These are phyloP conservation scores for Diophrys appendiculata DNA, from an alignment of 73 alveolate genomes.

Conservation along the genomic window DNA sequence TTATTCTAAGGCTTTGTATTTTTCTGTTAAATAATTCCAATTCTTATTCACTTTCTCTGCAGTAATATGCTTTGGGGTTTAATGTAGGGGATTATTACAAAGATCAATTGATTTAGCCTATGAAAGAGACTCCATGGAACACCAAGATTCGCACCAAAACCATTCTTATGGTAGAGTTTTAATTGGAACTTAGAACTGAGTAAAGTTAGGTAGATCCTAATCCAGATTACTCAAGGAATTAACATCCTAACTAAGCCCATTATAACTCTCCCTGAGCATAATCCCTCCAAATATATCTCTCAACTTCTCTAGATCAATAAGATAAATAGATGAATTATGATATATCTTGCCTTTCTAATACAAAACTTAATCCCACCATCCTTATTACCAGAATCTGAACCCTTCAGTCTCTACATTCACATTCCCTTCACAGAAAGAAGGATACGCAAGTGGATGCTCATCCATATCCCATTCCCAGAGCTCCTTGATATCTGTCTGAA, in stretches of 20 bases:
- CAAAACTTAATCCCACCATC: conserved; percentile 64
- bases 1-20: not conserved
- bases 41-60: conserved; percentile 14
- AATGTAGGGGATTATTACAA: conserved; percentile 59
- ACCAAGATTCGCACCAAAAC: conserved; percentile 80
- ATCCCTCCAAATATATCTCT: conserved; percentile 44
- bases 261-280: conserved; percentile 49
- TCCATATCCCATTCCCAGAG: conserved; percentile 72
- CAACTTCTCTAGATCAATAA: conserved; percentile 53
- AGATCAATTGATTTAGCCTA: conserved; percentile 66
- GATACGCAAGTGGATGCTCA: conserved; percentile 62
- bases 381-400: conserved; percentile 71
- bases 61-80: conserved; percentile 36
- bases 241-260: conserved; percentile 59
- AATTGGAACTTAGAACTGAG: conserved; percentile 56
- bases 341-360: conserved; percentile 15
- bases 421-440: conserved; percentile 67
- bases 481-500: conserved; percentile 66
- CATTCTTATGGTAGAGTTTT: conserved; percentile 57
- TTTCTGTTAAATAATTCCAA: not conserved
- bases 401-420: conserved; percentile 55
- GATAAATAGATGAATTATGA: conserved; percentile 62
- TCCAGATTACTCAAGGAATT: conserved; percentile 67
- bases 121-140: conserved; percentile 45
- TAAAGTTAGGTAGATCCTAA: conserved; percentile 73